Conservation (phyloP, 495 filamentous ascomycete genomes). For the Penicillium egyptiacum region DNA sequence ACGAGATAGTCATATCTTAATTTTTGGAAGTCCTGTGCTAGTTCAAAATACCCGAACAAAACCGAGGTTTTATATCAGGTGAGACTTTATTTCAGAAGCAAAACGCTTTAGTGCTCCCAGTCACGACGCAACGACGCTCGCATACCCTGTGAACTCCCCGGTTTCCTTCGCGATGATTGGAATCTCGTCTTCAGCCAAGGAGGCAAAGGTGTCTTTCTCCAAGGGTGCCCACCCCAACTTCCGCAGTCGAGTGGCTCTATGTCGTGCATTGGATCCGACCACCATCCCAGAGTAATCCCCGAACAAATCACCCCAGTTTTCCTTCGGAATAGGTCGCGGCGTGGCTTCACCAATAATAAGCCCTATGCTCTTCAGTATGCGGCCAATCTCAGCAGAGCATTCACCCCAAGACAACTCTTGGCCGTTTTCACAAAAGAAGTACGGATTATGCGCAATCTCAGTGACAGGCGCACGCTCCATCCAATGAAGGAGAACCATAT, state of each 20-base stretch:
- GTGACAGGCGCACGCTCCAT: constrained; percentile 22
- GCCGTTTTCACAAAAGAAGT: constrained; percentile 42
- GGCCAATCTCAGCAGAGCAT: constrained; percentile 27
- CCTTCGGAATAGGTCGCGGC: constrained; percentile 4
- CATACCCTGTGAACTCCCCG: constrained; percentile 23
- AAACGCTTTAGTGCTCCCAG: not conserved
- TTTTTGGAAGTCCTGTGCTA: too few species aligned
- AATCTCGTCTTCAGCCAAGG: constrained; percentile 41
- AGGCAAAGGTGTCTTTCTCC: constrained; percentile 36
- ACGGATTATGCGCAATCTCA: constrained; percentile 29
- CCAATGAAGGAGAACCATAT: constrained; percentile 34
- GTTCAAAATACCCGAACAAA: too few species aligned
- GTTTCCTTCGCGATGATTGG: constrained; percentile 33
- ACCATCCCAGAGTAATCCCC: constrained; percentile 19
- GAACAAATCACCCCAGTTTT: constrained; percentile 36
- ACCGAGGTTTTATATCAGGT: too few species aligned
- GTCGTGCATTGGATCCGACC: constrained; percentile 33
- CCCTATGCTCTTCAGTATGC: constrained; percentile 21
- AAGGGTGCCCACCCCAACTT: constrained; percentile 34
- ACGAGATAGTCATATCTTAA: too few species aligned
- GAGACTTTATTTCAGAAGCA: not conserved
- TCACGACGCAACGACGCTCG: constrained; percentile 2
- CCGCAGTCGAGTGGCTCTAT: constrained; percentile 29
- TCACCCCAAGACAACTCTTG: constrained; percentile 32
- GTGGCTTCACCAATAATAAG: not conserved